Base-by-base conservation (phyloP, 2,329 filamentous ascomycete species). In the Mollisia scopiformis region DNA sequence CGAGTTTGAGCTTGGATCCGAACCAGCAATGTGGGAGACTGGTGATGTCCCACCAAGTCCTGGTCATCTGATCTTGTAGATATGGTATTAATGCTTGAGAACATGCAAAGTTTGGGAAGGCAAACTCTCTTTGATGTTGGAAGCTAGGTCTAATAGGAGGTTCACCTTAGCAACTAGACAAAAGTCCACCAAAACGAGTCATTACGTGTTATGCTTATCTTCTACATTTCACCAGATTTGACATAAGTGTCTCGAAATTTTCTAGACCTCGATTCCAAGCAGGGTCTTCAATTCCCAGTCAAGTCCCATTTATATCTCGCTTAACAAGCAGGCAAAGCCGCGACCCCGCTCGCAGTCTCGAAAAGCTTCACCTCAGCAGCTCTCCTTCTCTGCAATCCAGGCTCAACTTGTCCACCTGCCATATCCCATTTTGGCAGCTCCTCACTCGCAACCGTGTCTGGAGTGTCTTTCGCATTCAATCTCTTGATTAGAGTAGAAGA, bases 11-110 rank as follows among this genome's bases (percentile, higher is more conserved):
- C 74, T 90, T 16, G 88, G 87, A 0, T 64, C 69, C 6, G 76
- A 76, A 19, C 35, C 53, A 25, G 14, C 11, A 31, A 33, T 55
- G 6, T 55, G 37, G 37, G 88, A 90, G 75, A 88, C 87, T 68
- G 67, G 53, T 6, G 87, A 90, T 71, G 69, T 88, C 31, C 88
- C 88, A 41, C 88, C 87, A 0, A 89, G 84, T 55, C 53, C 39
- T 14, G 53, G 53, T n/a, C 53, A 55, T 55, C 7, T 55, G 33
- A 39, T 46, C 8, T 21, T 52, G 4, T 52, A 52, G 39, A 37
- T 16, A 16, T 37, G 30, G n/a, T 19, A 19, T 10, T 7, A 23
- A 43, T 5, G 13, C n/a, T 23, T 23, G 11, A 4, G 31, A 35
- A n/a, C n/a, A n/a, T n/a, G n/a, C n/a, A n/a, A n/a, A n/a, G n/a